Evolutionary conservation across 208 protist species (phyloP), one percentile per base, ranked within the genome.

Genomic region (Acanthamoeba lenticulata): DNA sequence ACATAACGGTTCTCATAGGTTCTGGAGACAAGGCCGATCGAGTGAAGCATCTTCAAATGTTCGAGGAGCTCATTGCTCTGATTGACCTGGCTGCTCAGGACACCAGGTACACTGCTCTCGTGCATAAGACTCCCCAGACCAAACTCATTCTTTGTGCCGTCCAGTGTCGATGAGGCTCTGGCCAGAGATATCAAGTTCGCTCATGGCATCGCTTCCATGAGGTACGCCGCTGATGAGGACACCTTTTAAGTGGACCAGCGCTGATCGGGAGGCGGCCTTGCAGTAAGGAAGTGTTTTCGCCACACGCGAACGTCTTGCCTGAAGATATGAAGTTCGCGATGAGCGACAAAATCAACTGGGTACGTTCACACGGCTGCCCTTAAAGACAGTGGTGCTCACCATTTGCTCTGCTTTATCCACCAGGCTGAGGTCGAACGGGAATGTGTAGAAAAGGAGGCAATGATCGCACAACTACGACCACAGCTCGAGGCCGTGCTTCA

Each of bases 231-330:
- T 24, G 19, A 4, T 60, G 4, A 60, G 2, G 11, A 6, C 38
- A 74, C 17, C 65, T 2, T 42, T 19, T 74, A n/a, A n/a, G n/a
- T n/a, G n/a, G n/a, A n/a, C n/a, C n/a, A n/a, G n/a, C n/a, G n/a
- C n/a, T n/a, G n/a, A n/a, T n/a, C n/a, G n/a, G n/a, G n/a, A 60
- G 21, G 21, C 21, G 52, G 21, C 11, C 52, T 27, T 60, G 21
- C 24, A 86, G 77, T 42, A 86, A 86, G 77, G 77, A 86, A 42
- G 77, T 57, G 11, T 86, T 86, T 42, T 86, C 77, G 44, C 27
- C 77, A 24, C 77, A 86, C 44, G 49, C 32, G 27, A 57, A 13
- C 45, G 44, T 1, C 0, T 9, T 86, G 24, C 77, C 77, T 36
- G 77, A 86, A 11, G 77, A 86, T 24, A 86, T 86, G 77, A 9